Base-by-base conservation (phyloP, 2,329 filamentous ascomycete genomes). In the Cryphonectria carpinicola region DNA sequence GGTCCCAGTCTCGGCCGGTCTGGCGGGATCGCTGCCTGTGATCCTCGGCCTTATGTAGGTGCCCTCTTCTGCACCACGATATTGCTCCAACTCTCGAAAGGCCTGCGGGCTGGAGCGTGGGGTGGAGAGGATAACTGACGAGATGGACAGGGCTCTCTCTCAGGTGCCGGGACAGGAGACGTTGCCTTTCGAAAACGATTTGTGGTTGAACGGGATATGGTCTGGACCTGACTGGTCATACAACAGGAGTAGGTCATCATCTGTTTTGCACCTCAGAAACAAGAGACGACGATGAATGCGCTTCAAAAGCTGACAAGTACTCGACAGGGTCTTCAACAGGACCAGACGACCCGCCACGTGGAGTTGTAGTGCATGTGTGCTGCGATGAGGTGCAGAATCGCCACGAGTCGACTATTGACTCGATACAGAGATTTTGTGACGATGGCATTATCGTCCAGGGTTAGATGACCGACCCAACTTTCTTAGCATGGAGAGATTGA, bases 41-140 rank as follows among this genome's bases (percentile, higher is more conserved):
- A 61, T 67, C 25, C 25, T 67, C 10, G 65, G 65, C n/a, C 37
- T 67, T 8, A 67, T 67, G 65, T 61, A 61, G 8, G 35, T 19
- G 5, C 22, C 46, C 46, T 13, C 17, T 39, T 39, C 37, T 11
- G 11, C 37, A 39, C 10, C 37, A 39, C 10, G 1, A 11, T 39
- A 11, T 11, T 39, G 10, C 37, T 11, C 37, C 10, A 39, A 13
- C 10, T 11, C 37, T 39, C 13, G 37, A 39, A 39, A 39, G 1
- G 37, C 37, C 43, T 25, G 49, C 10, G 19, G 46, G 46, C 46
- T n/a, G 46, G 22, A 56, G 14, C 41, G 41, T 22, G 56, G 5
- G 3, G 41, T 35, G 56, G 5, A 8, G 56, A 37, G 8, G 56
- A 11, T 32, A 19, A 19, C 35, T 61, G 32, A 58, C 28, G 28